phyloP scores from a whole-genome alignment of 768 basidiomycete species.

The Lentinula sp. region DNA sequence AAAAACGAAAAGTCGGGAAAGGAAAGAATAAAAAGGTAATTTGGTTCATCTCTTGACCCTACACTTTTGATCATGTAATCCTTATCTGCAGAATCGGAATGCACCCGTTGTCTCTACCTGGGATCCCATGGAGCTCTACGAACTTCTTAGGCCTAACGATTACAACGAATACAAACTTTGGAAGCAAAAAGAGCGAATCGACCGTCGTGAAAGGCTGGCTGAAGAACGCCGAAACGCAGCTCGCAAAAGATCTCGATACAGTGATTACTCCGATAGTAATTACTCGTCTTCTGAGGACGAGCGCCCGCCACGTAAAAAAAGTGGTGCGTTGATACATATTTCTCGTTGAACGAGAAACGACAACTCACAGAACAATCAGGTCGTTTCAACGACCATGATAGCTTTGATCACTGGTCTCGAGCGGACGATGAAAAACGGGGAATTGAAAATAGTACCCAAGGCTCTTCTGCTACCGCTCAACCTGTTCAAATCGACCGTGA shows the following conservation, averaged over 20 bases:
- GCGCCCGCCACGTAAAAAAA: conserved; percentile 52
- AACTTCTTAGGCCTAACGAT: conserved; percentile 80
- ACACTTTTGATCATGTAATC: conserved; percentile 1
- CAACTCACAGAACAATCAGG: conserved; percentile 22
- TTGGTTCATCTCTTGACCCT: background rate
- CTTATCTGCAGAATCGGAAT: conserved; percentile 49
- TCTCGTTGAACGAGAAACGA: background rate
- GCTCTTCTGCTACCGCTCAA: conserved; percentile 19
- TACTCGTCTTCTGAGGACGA: conserved; percentile 58
- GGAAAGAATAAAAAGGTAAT: conserved; percentile 58
- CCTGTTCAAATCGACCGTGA: conserved; percentile 34
- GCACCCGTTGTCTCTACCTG: conserved; percentile 47
- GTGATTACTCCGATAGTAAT: conserved; percentile 62
- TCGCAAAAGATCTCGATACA: conserved; percentile 46
- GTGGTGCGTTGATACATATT: conserved; percentile 37
- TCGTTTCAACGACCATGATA: conserved; percentile 38
- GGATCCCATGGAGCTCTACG: conserved; percentile 79
- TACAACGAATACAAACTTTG: conserved; percentile 84
- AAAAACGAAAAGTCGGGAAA: conserved; percentile 50
- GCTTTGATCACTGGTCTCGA: conserved; percentile 50
- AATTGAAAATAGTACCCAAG: conserved; percentile 16
- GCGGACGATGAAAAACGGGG: conserved; percentile 37
- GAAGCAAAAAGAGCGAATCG: conserved; percentile 71
- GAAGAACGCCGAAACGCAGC: conserved; percentile 48
- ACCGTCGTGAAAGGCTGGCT: conserved; percentile 59